Evolutionary conservation across 2,329 filamentous ascomycete genomes (phyloP).

Genomic region (Coniella vitis): DNA sequence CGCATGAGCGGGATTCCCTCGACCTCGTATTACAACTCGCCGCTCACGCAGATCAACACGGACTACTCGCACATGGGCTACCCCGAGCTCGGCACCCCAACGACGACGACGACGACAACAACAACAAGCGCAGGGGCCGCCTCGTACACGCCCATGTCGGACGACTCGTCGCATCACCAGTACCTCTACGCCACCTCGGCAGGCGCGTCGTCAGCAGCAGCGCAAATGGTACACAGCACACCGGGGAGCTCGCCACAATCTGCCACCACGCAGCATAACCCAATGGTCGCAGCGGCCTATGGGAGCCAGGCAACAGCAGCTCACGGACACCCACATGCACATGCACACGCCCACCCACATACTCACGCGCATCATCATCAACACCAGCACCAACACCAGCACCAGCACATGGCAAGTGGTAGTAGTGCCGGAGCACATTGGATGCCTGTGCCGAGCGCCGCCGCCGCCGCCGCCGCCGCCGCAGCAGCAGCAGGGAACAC

Average conservation of each 20-base stretch:
- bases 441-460: constrained; percentile 18
- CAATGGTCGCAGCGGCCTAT: constrained; percentile 32
- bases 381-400: constrained; percentile 7
- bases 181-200: constrained; percentile 14
- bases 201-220: constrained; percentile 2
- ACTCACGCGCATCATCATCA: constrained; percentile 18
- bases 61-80: constrained; percentile 11
- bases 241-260: constrained; percentile 19
- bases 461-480: too few relatives aligned
- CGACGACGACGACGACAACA: constrained; percentile 1
- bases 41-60: constrained; percentile 4
- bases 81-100: constrained; percentile 5
- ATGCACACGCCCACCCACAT: too few relatives aligned
- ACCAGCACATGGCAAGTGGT: constrained; percentile 2
- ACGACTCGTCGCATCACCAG: constrained; percentile 1
- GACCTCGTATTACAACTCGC: constrained; percentile 6
- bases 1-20: constrained; percentile 1
- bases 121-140: not conserved
- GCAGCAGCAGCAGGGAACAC: constrained; percentile 28
- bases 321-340: constrained; percentile 1
- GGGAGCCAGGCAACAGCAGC: constrained; percentile 31
- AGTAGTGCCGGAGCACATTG: not conserved
- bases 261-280: constrained; percentile 23
- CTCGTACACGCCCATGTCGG: constrained; percentile 9
- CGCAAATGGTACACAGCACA: constrained; percentile 17